These are phyloP conservation scores for Starmerella khaoyaiensis DNA, from an alignment of 805 yeast species.

Conservation along the genomic window DNA sequence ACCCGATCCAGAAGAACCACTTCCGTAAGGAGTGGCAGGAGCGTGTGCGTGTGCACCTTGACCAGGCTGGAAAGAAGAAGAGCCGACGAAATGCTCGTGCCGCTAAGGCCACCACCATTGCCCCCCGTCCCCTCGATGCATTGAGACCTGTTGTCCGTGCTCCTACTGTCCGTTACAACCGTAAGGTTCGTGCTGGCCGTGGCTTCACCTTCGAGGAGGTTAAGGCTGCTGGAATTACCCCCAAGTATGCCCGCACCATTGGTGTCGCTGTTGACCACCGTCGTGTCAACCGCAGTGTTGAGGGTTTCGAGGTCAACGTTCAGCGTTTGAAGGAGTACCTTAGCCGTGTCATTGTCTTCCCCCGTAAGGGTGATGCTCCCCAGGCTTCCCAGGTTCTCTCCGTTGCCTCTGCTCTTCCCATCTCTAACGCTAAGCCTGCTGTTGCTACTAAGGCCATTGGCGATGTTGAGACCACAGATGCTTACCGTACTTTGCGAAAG, in stretches of 20 bases:
- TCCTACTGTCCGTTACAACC: slow-evolving; percentile 98
- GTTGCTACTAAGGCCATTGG: slow-evolving; percentile 77
- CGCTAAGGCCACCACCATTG: slow-evolving; percentile 82
- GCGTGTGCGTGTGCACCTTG: slow-evolving; percentile 98
- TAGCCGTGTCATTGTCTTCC: slow-evolving; percentile 90
- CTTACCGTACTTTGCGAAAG: slow-evolving; percentile 88
- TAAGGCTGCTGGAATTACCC: slow-evolving; percentile 83
- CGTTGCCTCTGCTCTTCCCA: slow-evolving; percentile 73
- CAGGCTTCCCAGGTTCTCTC: slow-evolving; percentile 50
- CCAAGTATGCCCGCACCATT: slow-evolving; percentile 93
- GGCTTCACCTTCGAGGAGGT: slow-evolving; percentile 97
- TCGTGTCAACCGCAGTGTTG: slow-evolving; percentile 96
- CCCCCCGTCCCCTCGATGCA: slow-evolving; percentile 95
- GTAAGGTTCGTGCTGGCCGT: slow-evolving; percentile 98
- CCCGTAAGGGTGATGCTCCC: slow-evolving; percentile 69
- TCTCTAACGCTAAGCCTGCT: slow-evolving; percentile 63
- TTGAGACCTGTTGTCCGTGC: slow-evolving; percentile 98
- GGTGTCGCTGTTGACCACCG: slow-evolving; percentile 99
- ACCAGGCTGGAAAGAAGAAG: slow-evolving; percentile 99
- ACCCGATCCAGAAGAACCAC: slow-evolving; percentile 98
- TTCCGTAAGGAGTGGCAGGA: slow-evolving; percentile 99
- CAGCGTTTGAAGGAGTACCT: slow-evolving; percentile 93
- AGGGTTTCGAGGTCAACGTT: slow-evolving; percentile 88
- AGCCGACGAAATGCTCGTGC: slow-evolving; percentile 93
- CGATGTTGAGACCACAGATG: slow-evolving; percentile 56